Evolutionary conservation across 2,329 filamentous ascomycete species (phyloP), one percentile per base, ranked within the genome.

Genomic region (Sclerotinia sclerotiorum): DNA sequence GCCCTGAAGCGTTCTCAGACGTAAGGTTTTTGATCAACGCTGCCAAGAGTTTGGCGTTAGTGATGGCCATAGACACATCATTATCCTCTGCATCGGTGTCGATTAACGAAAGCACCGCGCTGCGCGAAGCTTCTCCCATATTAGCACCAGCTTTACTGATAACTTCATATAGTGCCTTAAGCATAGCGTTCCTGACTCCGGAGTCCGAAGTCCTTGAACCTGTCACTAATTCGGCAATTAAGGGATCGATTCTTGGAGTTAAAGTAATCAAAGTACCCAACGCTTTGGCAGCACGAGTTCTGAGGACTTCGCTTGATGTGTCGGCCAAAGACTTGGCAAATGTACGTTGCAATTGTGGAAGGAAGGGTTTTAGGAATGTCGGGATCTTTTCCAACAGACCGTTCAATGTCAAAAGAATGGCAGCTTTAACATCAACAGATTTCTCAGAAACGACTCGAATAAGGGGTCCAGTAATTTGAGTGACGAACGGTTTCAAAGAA

Each of bases 371-470:
- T 70, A 99, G 85, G 74, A 96, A 94, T 13, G 91, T 87, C 0
- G 95, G 95, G 79, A 99, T 98, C 85, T 98, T 99, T 80, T 97
- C 93, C 49, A 99, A 84, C 42, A 99, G 83, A 74, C 96, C 97
- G 82, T 97, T 98, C 73, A 99, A 87, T 0, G 95, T 97, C 66
- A 96, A 85, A 70, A 99, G 84, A 78, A 99, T 97, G 54, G 95
- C 95, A 70, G 92, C 90, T 82, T 97, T 98, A 79, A 99, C 93
- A 64, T 99, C 96, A 2, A 93, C 93, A 3, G 95, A 97, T 71
- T 94, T 89, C 79, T 99, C 95, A 6, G 95, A 97, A 24, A 99
- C 94, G 29, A 98, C 94, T 85, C 95, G 92, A 79, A 99, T 99
- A 66, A 99, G 87, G 29, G 96, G 95, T 77, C 95, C 95, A 6